phyloP scores from a whole-genome alignment of 345 rosid species.

The Moringa oleifera region DNA sequence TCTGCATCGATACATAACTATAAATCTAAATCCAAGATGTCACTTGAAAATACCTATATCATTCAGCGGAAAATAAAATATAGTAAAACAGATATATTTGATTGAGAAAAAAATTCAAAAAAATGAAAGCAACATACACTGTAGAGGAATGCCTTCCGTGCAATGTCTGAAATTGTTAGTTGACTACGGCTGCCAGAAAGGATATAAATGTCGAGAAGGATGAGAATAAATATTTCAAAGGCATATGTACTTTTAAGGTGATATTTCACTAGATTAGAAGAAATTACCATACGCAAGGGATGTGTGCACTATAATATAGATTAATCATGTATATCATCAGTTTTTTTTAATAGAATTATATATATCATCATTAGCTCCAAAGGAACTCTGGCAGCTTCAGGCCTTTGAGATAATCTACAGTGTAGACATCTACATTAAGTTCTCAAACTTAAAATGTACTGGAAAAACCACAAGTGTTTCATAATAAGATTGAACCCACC shows the following conservation, averaged over 20 bases:
- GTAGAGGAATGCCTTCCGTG: slow-evolving; percentile 96
- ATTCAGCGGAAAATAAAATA: no score
- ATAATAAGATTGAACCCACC: slow-evolving; percentile 41
- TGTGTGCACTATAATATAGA: not conserved
- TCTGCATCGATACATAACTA: no score
- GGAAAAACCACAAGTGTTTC: not conserved
- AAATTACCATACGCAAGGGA: not conserved
- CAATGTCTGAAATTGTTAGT: slow-evolving; percentile 83
- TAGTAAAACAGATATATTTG: no score
- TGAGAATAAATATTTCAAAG: not conserved
- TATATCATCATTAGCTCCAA: not conserved
- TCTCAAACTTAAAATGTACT: slow-evolving; percentile 1
- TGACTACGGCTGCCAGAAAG: slow-evolving; percentile 64
- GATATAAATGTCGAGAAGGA: slow-evolving; percentile 12
- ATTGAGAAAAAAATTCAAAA: not conserved
- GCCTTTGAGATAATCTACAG: not conserved
- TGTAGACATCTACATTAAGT: slow-evolving; percentile 3
- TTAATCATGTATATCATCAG: no score
- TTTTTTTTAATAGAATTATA: no score
- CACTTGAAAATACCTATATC: no score
- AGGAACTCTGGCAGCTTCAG: slow-evolving; percentile 1
- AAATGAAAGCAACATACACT: slow-evolving; percentile 57
- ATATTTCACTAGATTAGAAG: not conserved
- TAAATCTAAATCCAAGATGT: no score
- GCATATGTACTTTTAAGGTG: not conserved